These are phyloP conservation scores for Arachnomyces sp. DNA, from an alignment of 2,329 filamentous ascomycete genomes.

Conservation along the genomic window DNA sequence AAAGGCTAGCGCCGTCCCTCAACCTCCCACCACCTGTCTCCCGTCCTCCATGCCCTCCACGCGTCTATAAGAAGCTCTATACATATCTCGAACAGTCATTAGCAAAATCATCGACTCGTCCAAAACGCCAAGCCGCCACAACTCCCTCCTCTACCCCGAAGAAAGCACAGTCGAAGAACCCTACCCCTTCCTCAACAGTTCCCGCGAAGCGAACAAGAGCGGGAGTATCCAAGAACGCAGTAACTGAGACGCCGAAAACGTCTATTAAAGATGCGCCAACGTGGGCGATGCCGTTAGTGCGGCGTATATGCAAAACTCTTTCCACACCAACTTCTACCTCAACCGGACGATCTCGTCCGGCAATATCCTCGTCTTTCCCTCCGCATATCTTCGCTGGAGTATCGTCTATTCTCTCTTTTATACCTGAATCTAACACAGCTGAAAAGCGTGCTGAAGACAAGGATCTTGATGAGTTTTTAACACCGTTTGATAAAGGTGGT, in stretches of 20 bases:
- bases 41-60: conserved; percentile 67
- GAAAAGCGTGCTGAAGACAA: conserved; percentile 29
- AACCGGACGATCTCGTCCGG: conserved; percentile 28
- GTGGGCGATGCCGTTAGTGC: conserved; percentile 64
- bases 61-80: conserved; percentile 77
- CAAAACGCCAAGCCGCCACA: conserved; percentile 29
- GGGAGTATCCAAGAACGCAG: conserved; percentile 12
- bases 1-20: conserved; percentile 64
- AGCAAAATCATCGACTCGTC: conserved; percentile 22
- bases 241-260: conserved; percentile 12
- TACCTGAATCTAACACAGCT: conserved; percentile 39
- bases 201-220: conserved; percentile 14
- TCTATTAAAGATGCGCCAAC: conserved; percentile 40
- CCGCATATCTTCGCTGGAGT: conserved; percentile 69
- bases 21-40: conserved; percentile 69
- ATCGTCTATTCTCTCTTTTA: conserved; percentile 47
- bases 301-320: conserved; percentile 56
- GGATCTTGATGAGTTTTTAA: conserved; percentile 26
- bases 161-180: conserved; percentile 7
- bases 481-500: conserved; percentile 36
- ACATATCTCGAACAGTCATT: conserved; percentile 68
- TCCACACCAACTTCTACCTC: conserved; percentile 41
- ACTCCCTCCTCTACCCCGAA: conserved; percentile 18
- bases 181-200: conserved; percentile 6
- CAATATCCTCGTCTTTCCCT: conserved; percentile 44